Conservation (phyloP, 108 stramenopile genomes). For the Fistulifera pelliculosa region DNA sequence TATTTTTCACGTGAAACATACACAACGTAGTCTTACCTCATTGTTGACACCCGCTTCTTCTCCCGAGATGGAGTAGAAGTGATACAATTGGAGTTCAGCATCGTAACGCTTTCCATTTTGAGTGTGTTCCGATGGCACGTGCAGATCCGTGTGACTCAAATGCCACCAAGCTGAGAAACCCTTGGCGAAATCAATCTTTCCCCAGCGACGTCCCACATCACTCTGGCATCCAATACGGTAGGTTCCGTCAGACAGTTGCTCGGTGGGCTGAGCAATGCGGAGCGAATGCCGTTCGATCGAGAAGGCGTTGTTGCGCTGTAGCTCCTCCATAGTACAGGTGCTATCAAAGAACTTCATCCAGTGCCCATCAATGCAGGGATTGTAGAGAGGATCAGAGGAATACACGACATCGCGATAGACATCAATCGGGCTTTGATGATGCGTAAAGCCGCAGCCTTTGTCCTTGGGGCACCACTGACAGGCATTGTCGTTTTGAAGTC, state of each 20-base stretch:
- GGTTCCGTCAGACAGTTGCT: background rate
- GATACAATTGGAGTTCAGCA: slow-evolving; percentile 32
- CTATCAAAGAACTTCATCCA: slow-evolving; percentile 12
- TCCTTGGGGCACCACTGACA: slow-evolving; percentile 36
- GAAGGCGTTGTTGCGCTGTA: slow-evolving; percentile 6
- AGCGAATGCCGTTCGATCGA: slow-evolving; percentile 12
- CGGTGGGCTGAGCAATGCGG: slow-evolving; percentile 8
- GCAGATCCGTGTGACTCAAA: slow-evolving; percentile 32
- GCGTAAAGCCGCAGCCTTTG: slow-evolving; percentile 4
- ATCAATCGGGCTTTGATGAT: slow-evolving; percentile 51
- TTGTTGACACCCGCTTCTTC: slow-evolving; percentile 12
- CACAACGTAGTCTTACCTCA: slow-evolving; percentile 5
- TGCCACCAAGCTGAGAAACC: slow-evolving; percentile 42
- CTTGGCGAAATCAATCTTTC: slow-evolving; percentile 24
- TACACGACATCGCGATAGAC: slow-evolving; percentile 46
- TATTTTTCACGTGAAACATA: no score
- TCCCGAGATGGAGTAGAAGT: slow-evolving; percentile 20
- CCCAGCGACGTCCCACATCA: slow-evolving; percentile 1
- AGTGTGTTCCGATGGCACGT: slow-evolving; percentile 37
- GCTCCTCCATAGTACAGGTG: slow-evolving; percentile 2
- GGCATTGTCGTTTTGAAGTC: slow-evolving; percentile 16
- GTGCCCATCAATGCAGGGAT: slow-evolving; percentile 15
- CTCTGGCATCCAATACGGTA: background rate
- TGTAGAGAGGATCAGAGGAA: background rate
- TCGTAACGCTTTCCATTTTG: slow-evolving; percentile 42